Base-by-base conservation (phyloP, 371 early-diverging fungal genomes). In the Syncephalastrum racemosum region DNA sequence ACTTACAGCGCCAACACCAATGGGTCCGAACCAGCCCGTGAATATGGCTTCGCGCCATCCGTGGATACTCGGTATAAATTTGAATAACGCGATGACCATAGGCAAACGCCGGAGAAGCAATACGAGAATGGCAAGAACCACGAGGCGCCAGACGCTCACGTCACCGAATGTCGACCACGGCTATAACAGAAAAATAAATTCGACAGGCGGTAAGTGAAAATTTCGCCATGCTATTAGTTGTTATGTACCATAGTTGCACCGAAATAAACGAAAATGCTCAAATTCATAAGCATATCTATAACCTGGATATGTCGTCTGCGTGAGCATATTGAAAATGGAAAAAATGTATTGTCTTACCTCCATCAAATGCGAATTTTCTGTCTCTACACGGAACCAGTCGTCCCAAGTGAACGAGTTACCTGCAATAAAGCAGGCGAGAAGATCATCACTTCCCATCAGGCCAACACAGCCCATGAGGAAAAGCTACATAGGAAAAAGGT, bases 11-110 rank as follows among this genome's bases (percentile, higher is more conserved):
- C 89, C 85, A 1, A 85, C 79, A 44, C 98, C 98, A 14, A 97
- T 90, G 4, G 98, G 98, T 0, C 97, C 98, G 75, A 96, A 98
- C 93, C 95, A 97, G 1, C 99, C 99, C 0, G 91, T 86, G 70
- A 97, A 97, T 0, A 94, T 58, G 0, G 92, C 94, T 59, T 97
- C 95, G 16, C 86, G 82, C 63, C 71, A 82, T 4, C 64, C 88
- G 18, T 71, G 68, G 6, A 97, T 65, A 1, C 88, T 83, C 0
- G 91, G 90, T 13, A 93, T 86, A 12, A 68, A 62, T 13, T 72
- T 70, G 47, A 85, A 83, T 19, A 90, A 58, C 0, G 80, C 69
- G 41, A 94, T 40, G 10, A 96, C 74, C 15, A 85, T 68, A 0
- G 97, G 95, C 2, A 95, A 65, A 19, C 98, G 82, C 49, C 99